Conservation (phyloP, 108 stramenopile species). For the Licmophora abbreviata region DNA sequence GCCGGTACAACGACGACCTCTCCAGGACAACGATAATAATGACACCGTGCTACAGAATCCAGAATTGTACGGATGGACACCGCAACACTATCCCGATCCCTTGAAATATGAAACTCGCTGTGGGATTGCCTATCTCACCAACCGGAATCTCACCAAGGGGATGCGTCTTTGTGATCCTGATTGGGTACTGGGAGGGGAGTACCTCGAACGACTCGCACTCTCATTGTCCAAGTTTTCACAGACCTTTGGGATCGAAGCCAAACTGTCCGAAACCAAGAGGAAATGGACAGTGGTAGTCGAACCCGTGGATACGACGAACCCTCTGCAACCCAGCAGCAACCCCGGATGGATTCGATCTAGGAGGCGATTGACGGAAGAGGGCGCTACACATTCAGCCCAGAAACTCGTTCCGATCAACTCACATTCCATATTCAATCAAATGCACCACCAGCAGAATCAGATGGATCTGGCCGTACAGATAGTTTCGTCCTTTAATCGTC, state of each 20-base stretch:
- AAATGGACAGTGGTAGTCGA: not conserved
- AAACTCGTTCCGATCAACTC: too few relatives aligned
- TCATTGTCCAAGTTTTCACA: slow-evolving; percentile 28
- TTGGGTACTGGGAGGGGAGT: slow-evolving; percentile 45
- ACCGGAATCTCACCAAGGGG: not conserved
- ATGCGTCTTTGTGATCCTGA: slow-evolving; percentile 49
- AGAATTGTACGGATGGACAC: slow-evolving; percentile 41
- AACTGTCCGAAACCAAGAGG: not conserved
- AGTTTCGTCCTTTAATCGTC: not conserved
- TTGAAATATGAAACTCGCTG: slow-evolving; percentile 25
- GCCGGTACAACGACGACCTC: too few relatives aligned
- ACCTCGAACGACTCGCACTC: slow-evolving; percentile 32
- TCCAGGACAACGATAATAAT: too few relatives aligned
- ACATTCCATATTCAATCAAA: too few relatives aligned
- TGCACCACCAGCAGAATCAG: not conserved
- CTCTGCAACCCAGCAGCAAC: not conserved
- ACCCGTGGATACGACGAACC: not conserved
- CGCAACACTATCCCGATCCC: slow-evolving; percentile 37
- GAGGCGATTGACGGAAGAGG: not conserved
- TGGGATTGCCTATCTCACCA: slow-evolving; percentile 31
- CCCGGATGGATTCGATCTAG: not conserved
- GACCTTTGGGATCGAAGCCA: slow-evolving; percentile 5
- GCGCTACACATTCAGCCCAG: too few relatives aligned
- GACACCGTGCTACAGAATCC: slow-evolving; percentile 17
- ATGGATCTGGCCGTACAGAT: not conserved